These are phyloP conservation scores for Juglanconis oblonga DNA, from an alignment of 2,329 filamentous ascomycete species.

Conservation along the genomic window DNA sequence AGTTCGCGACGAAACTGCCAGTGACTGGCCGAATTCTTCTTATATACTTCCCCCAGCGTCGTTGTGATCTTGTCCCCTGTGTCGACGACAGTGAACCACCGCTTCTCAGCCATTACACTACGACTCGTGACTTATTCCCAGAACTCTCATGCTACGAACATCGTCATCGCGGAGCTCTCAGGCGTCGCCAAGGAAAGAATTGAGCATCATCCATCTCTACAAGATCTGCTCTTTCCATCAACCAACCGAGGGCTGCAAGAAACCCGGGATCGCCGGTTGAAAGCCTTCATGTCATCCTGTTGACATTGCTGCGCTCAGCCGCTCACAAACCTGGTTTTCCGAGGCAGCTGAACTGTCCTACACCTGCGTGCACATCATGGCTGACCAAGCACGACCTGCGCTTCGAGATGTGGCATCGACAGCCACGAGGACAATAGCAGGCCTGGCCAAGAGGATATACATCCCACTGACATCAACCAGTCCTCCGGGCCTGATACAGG, in stretches of 20 bases:
- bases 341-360: conserved; percentile 15
- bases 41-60: not conserved
- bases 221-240: too few species aligned
- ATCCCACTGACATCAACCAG: conserved; percentile 60
- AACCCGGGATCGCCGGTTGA: not conserved
- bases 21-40: not conserved
- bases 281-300: conserved; percentile 6
- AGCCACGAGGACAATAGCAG: conserved; percentile 32
- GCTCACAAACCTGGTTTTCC: not conserved
- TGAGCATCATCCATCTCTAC: too few species aligned
- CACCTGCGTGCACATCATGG: conserved; percentile 36
- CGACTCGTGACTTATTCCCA: too few species aligned
- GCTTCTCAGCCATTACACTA: too few species aligned
- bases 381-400: conserved; percentile 31
- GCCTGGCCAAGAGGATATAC: conserved; percentile 52
- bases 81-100: too few species aligned
- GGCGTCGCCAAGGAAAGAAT: too few species aligned
- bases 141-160: too few species aligned
- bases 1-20: not conserved
- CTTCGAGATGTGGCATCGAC: conserved; percentile 31
- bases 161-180: too few species aligned
- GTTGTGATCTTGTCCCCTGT: not conserved
- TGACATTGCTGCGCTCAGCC: conserved; percentile 14
- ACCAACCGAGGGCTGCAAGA: not conserved
- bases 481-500: conserved; percentile 60